Evolutionary conservation across 1,284 basidiomycete species (phyloP), one percentile per base, ranked within the genome.

Genomic region (Cryptococcus maquisensis): DNA sequence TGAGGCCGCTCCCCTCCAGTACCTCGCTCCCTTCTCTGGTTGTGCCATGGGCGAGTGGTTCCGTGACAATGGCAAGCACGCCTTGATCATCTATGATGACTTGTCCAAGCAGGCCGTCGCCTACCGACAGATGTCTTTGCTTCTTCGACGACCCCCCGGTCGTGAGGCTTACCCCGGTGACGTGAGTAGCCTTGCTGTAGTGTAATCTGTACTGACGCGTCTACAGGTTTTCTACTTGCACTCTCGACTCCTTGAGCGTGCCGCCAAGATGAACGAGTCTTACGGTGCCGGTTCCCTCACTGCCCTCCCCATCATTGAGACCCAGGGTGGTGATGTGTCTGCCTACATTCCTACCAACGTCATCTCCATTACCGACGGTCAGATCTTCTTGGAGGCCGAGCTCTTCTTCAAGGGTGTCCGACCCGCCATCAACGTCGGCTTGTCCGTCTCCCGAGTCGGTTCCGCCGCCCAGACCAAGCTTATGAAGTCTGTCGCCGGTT

Each of bases 1-100:
- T 42, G 95, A 98, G 82, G 95, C 95, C 73, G 95, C 95, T 71
- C 95, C 95, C 66, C 84, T 98, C 57, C 95, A 98, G 79, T 98
- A 97, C 82, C 88, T 98, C 67, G 95, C 95, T 73, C 95, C 95
- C 72, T 98, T 98, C 92, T 95, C 95, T 71, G 95, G 95, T 66
- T 95, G 91, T 80, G 94, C 95, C 73, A 98, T 98, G 90, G 95
- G 95, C 79, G 95, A 98, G 83, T 98, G 95, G 95, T 98, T 98
- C 95, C 92, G 95, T 83, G 95, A 98, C 82, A 98, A 98, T 79
- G 93, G 92, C 82, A 95, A 90, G 74, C 82, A 83, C 81, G 82
- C 95, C 69, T 85, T 98, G 74, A 98, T 98, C 81, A 90, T 98
- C 82, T 98, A 96, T 81, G 95, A 98, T 76, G 95, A 98, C 80